phyloP scores from a whole-genome alignment of 495 filamentous ascomycete genomes.

The Hyaloscypha finlandica region DNA sequence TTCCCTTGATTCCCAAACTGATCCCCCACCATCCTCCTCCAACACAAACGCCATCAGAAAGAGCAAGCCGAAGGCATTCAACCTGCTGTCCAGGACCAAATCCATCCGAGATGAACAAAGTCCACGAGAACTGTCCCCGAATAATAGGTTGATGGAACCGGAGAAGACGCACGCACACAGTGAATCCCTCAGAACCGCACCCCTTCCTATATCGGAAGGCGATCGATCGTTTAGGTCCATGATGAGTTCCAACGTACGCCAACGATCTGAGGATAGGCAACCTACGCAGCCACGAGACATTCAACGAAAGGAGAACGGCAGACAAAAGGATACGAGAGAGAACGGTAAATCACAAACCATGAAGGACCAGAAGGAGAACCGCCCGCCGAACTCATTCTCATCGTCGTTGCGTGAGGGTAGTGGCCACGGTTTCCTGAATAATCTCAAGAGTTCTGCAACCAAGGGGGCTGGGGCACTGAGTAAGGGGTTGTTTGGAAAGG shows the following conservation, averaged over 20 bases:
- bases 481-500: slow-evolving; percentile 74
- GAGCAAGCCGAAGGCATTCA: slow-evolving; percentile 56
- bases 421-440: slow-evolving; percentile 60
- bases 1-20: slow-evolving; percentile 21
- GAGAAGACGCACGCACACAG: slow-evolving; percentile 40
- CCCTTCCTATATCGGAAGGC: slow-evolving; percentile 53
- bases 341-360: slow-evolving; percentile 20
- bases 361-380: slow-evolving; percentile 29
- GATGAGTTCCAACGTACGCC: slow-evolving; percentile 61
- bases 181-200: slow-evolving; percentile 54
- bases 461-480: slow-evolving; percentile 77
- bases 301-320: slow-evolving; percentile 45
- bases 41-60: slow-evolving; percentile 35
- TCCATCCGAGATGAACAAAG: slow-evolving; percentile 63
- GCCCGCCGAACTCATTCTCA: slow-evolving; percentile 38
- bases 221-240: slow-evolving; percentile 65
- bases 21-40: slow-evolving; percentile 16
- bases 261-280: slow-evolving; percentile 64
- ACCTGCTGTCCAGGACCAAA: slow-evolving; percentile 65
- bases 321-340: slow-evolving; percentile 44
- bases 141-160: slow-evolving; percentile 40
- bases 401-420: slow-evolving; percentile 65
- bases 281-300: slow-evolving; percentile 37
- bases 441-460: slow-evolving; percentile 68
- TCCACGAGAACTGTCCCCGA: slow-evolving; percentile 38